These are phyloP conservation scores for Pelargonium citronellum DNA, from an alignment of 441 rosid genomes.

Conservation along the genomic window DNA sequence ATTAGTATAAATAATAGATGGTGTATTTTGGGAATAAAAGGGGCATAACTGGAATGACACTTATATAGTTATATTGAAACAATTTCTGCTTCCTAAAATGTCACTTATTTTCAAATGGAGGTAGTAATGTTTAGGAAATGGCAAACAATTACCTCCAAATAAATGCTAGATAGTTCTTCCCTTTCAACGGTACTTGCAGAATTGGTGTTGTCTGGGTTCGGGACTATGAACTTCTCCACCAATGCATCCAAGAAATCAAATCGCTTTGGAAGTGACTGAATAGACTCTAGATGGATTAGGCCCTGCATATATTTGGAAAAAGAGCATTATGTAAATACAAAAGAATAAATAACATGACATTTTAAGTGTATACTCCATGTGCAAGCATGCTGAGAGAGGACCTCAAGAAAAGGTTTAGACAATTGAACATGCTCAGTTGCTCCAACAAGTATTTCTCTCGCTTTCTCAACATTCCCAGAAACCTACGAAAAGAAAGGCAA, in stretches of 20 bases:
- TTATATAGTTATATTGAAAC: no score
- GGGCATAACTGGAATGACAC: no score
- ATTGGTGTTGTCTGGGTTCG: slow-evolving; percentile 44
- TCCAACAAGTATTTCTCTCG: slow-evolving; percentile 60
- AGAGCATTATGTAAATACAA: neutral
- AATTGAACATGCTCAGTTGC: slow-evolving; percentile 73
- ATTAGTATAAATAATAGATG: no score
- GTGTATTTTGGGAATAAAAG: no score
- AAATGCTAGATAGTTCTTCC: slow-evolving; percentile 80
- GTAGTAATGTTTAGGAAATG: no score
- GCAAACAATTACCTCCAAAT: slow-evolving; percentile 58
- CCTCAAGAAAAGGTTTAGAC: slow-evolving; percentile 78
- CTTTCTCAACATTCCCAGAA: slow-evolving; percentile 62
- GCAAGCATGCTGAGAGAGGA: neutral
- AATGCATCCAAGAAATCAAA: slow-evolving; percentile 63
- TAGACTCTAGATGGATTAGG: slow-evolving; percentile 63
- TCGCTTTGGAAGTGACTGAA: slow-evolving; percentile 60
- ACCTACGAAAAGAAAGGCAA: slow-evolving; percentile 36
- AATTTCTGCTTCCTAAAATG: no score
- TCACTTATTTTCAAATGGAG: no score
- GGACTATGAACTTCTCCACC: slow-evolving; percentile 60
- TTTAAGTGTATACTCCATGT: neutral
- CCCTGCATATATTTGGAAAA: slow-evolving; percentile 33
- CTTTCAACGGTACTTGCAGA: slow-evolving; percentile 57
- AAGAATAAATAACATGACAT: neutral